Percentiles rank a stretch among this genome's conserved stretches.
phyloP scores from a whole-genome alignment of 257 asterid species.

The Prunella vulgaris region DNA sequence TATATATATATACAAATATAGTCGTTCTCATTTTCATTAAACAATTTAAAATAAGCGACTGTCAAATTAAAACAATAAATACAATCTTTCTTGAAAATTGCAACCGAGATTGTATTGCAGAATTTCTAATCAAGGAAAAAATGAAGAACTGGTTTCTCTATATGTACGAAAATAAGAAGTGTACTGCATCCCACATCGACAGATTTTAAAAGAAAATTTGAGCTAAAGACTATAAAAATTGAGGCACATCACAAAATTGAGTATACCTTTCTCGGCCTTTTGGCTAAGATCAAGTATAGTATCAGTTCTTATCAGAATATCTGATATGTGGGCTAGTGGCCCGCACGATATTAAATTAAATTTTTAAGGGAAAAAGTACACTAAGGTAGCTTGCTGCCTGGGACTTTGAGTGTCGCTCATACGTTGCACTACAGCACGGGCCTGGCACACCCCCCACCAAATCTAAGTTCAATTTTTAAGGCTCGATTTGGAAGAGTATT shows the following conservation, averaged over 20 bases:
- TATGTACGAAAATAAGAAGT: background rate
- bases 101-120: background rate
- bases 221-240: background rate
- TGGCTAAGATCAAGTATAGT: slow-evolving; percentile 86
- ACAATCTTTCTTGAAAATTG: background rate
- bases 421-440: background rate
- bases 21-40: too few species aligned
- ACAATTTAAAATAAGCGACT: too few species aligned
- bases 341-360: background rate
- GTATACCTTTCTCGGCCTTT: slow-evolving; percentile 95
- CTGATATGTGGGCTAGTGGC: background rate
- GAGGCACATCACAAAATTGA: background rate
- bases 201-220: background rate
- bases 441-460: background rate
- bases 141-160: background rate
- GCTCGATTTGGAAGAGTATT: too few species aligned
- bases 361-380: background rate
- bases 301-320: slow-evolving; percentile 66
- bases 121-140: background rate
- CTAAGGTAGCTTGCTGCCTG: background rate
- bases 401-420: background rate
- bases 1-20: too few species aligned
- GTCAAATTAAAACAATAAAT: too few species aligned
- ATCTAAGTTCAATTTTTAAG: background rate
- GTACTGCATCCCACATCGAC: background rate